Conservation (phyloP, 78 protist genomes). For the Speleostelium caveatum region DNA sequence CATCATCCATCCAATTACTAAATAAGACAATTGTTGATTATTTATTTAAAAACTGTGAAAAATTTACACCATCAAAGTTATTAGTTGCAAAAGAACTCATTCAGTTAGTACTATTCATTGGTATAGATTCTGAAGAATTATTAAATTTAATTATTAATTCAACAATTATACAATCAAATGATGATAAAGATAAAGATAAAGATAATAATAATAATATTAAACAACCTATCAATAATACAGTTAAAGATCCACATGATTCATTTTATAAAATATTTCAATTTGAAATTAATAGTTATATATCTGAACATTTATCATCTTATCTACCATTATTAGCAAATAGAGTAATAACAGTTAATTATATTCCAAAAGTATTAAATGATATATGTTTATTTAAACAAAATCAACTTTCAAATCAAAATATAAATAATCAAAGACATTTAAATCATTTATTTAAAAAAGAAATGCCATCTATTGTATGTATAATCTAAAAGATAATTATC, state of each 20-base stretch:
- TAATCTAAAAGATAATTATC: no score
- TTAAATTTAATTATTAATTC: slow-evolving; percentile 3
- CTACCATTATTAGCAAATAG: slow-evolving; percentile 17
- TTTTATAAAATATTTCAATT: slow-evolving; percentile 34
- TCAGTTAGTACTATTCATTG: slow-evolving; percentile 9
- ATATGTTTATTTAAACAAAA: slow-evolving; percentile 44
- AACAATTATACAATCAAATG: background rate
- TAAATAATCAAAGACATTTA: background rate
- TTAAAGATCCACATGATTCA: slow-evolving; percentile 1
- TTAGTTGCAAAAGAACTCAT: slow-evolving; percentile 32
- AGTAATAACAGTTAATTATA: slow-evolving; percentile 21
- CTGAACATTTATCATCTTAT: slow-evolving; percentile 26
- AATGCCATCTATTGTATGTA: slow-evolving; percentile 22
- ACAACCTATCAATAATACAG: background rate
- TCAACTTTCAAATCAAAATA: background rate
- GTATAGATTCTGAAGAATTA: slow-evolving; percentile 26
- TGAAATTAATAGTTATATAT: slow-evolving; percentile 20
- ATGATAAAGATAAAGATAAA: background rate
- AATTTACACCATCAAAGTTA: slow-evolving; percentile 54
- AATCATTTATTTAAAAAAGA: no score
- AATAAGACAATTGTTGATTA: slow-evolving; percentile 1
- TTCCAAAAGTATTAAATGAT: slow-evolving; percentile 54
- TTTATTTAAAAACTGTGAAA: slow-evolving; percentile 7
- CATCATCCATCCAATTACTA: background rate
- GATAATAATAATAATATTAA: background rate